A percentile compares a stretch with the other conserved stretches of the same genome.
phyloP scores from a whole-genome alignment of 2,329 filamentous ascomycete genomes.

The Apiospora koreana region DNA sequence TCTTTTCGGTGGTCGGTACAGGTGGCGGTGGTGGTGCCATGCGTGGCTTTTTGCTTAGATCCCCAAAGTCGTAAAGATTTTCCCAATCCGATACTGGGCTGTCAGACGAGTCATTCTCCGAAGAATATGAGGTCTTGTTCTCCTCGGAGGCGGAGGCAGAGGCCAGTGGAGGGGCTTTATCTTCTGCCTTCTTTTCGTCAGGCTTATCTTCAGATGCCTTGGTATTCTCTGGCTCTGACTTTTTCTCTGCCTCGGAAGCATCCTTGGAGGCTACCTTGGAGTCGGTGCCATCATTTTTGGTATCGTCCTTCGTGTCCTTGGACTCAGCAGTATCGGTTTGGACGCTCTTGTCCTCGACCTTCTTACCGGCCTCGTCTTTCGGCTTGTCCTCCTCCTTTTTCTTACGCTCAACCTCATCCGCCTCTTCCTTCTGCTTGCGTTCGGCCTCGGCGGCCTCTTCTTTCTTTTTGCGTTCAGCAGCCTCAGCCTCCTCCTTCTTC shows the following conservation, averaged over 20 bases:
- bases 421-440: conserved; percentile 30
- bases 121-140: conserved; percentile 38
- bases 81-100: conserved; percentile 63
- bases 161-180: conserved; percentile 18
- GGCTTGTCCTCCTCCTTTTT: conserved; percentile 26
- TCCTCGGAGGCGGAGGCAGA: conserved; percentile 23
- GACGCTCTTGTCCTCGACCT: conserved; percentile 22
- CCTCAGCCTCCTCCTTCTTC: conserved; percentile 34
- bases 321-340: not conserved
- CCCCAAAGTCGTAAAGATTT: conserved; percentile 58
- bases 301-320: conserved; percentile 19
- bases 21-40: conserved; percentile 30
- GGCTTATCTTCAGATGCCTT: conserved; percentile 15
- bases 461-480: conserved; percentile 35
- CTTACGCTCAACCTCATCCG: conserved; percentile 26
- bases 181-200: conserved; percentile 14
- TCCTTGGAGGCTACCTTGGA: conserved; percentile 17
- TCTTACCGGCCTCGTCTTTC: conserved; percentile 33
- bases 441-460: conserved; percentile 33
- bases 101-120: conserved; percentile 58
- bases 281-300: conserved; percentile 26
- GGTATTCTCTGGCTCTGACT: conserved; percentile 9
- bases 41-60: conserved; percentile 54
- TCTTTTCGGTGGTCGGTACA: conserved; percentile 25
- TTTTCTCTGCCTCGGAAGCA: not conserved